phyloP scores from a whole-genome alignment of 768 basidiomycete genomes.

The Naganishia kalamii region DNA sequence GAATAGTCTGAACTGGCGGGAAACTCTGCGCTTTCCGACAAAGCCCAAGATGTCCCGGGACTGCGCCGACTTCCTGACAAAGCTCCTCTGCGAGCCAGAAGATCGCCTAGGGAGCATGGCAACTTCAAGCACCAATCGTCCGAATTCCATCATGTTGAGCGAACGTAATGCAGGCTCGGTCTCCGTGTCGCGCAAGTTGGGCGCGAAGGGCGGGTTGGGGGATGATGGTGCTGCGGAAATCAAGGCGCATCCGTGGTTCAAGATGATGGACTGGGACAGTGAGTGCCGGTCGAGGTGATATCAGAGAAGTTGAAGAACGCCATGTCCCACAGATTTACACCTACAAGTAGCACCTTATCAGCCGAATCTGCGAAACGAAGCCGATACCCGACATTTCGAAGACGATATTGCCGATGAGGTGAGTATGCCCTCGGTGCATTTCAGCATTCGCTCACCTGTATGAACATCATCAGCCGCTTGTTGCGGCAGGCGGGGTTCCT shows the following conservation, averaged over 20 bases:
- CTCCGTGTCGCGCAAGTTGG: slow-evolving; percentile 35
- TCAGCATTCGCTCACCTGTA: too few relatives aligned
- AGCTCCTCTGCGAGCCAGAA: slow-evolving; percentile 88
- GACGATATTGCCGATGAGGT: slow-evolving; percentile 89
- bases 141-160: slow-evolving; percentile 69
- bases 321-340: slow-evolving; percentile 56
- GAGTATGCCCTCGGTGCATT: too few relatives aligned
- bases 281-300: slow-evolving; percentile 15
- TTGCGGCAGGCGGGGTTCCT: slow-evolving; percentile 75
- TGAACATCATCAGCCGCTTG: slow-evolving; percentile 59
- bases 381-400: slow-evolving; percentile 92
- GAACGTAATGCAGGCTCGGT: slow-evolving; percentile 69
- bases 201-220: slow-evolving; percentile 23
- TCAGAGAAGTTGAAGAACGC: neutral
- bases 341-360: slow-evolving; percentile 77
- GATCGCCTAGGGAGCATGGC: slow-evolving; percentile 59
- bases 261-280: slow-evolving; percentile 77
- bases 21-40: slow-evolving; percentile 76
- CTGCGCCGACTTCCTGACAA: slow-evolving; percentile 78
- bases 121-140: slow-evolving; percentile 47
- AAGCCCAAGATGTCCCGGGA: slow-evolving; percentile 78
- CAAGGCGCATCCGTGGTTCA: slow-evolving; percentile 88
- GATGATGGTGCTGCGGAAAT: slow-evolving; percentile 80
- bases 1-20: slow-evolving; percentile 72
- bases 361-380: slow-evolving; percentile 71